A percentile compares a stretch with the other conserved stretches of the same genome.
phyloP scores from a whole-genome alignment of 768 basidiomycete species.

The Xerocomellus amylosporus region DNA sequence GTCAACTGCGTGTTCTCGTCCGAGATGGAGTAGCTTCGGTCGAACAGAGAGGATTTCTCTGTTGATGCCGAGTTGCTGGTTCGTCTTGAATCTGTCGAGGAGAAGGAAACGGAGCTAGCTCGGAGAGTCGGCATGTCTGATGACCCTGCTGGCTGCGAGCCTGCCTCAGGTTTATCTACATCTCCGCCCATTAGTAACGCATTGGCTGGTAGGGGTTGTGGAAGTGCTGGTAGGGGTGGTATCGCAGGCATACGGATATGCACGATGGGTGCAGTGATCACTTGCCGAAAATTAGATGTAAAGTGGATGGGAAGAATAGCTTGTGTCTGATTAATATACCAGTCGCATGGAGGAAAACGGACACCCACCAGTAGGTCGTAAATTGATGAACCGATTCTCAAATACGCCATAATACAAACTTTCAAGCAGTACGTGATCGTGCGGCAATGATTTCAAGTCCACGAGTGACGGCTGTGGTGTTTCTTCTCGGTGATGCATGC shows the following conservation, averaged over 20 bases:
- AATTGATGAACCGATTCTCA: conserved; percentile 69
- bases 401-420: conserved; percentile 65
- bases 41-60: conserved; percentile 30
- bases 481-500: conserved; percentile 34
- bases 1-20: conserved; percentile 25
- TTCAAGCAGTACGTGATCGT: conserved; percentile 71
- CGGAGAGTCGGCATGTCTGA: conserved; percentile 27
- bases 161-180: conserved; percentile 24
- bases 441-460: conserved; percentile 39
- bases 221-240: conserved; percentile 55
- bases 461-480: conserved; percentile 34
- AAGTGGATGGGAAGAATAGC: conserved; percentile 69
- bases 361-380: conserved; percentile 59
- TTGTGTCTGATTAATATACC: conserved; percentile 26
- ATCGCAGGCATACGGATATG: conserved; percentile 70
- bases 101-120: conserved; percentile 51
- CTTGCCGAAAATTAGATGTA: conserved; percentile 68
- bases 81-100: conserved; percentile 42
- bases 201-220: conserved; percentile 27
- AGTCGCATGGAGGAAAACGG: background rate
- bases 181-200: conserved; percentile 24
- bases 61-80: conserved; percentile 36
- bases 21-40: conserved; percentile 28
- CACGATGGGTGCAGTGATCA: conserved; percentile 56
- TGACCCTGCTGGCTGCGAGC: conserved; percentile 12